phyloP scores from a whole-genome alignment of 768 basidiomycete genomes.

The Agrocybe pediades region DNA sequence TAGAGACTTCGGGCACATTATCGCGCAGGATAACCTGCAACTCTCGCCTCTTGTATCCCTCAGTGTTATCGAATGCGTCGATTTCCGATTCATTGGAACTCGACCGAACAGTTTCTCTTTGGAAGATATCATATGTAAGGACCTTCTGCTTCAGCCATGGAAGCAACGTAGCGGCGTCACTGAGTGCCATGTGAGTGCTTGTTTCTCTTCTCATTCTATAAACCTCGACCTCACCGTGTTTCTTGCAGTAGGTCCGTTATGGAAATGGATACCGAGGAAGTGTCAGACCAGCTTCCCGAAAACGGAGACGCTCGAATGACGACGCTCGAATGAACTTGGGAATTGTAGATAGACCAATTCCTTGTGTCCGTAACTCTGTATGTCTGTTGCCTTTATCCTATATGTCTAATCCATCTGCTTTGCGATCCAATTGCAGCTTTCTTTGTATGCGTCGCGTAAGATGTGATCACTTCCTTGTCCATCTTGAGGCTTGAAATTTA shows the following conservation, averaged over 20 bases:
- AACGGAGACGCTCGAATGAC: no score
- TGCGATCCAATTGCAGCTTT: neutral
- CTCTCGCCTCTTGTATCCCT: conserved; percentile 21
- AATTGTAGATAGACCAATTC: neutral
- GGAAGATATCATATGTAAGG: conserved; percentile 72
- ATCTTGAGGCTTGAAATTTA: no score
- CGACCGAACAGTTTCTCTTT: conserved; percentile 62
- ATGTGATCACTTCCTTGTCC: no score
- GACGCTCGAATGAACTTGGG: no score
- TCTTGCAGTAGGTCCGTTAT: conserved; percentile 17
- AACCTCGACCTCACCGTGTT: neutral
- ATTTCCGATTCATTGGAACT: no score
- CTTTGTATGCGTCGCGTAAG: no score
- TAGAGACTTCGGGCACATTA: conserved; percentile 58
- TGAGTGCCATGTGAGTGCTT: conserved; percentile 64
- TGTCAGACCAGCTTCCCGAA: neutral
- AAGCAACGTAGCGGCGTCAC: conserved; percentile 60
- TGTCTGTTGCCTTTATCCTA: neutral
- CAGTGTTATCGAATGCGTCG: neutral
- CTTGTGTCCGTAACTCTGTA: neutral
- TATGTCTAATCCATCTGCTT: neutral
- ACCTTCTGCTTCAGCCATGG: conserved; percentile 39
- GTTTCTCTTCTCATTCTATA: neutral
- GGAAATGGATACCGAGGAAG: conserved; percentile 15
- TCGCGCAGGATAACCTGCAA: conserved; percentile 55